A percentile compares a stretch with the other conserved stretches of the same genome.
Conservation (phyloP, 108 stramenopile species). For the Cyclostephanos invisitatus region DNA sequence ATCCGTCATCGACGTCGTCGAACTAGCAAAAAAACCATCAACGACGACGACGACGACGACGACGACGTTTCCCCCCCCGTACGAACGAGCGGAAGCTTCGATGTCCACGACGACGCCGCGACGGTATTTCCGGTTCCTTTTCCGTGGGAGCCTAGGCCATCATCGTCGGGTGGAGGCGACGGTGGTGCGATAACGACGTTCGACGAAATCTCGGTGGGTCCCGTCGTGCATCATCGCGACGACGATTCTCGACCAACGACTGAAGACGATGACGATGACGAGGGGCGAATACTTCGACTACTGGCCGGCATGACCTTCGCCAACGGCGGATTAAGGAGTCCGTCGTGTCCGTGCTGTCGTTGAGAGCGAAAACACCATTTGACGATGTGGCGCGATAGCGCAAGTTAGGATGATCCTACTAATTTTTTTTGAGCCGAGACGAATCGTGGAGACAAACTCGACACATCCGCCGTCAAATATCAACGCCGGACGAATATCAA, state of each 20-base stretch:
- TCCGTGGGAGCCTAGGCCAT: conserved; percentile 18
- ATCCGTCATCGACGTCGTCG: neutral
- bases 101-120: neutral
- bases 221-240: too few relatives aligned
- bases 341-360: conserved; percentile 57
- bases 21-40: neutral
- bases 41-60: neutral
- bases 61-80: neutral
- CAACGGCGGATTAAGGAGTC: conserved; percentile 49
- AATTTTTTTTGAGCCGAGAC: too few relatives aligned
- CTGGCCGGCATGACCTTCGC: conserved; percentile 63
- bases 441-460: too few relatives aligned
- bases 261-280: neutral
- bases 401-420: too few relatives aligned
- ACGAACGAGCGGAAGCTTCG: neutral
- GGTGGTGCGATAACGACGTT: neutral
- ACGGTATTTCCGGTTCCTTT: conserved; percentile 1
- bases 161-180: too few relatives aligned
- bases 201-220: neutral
- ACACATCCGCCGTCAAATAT: too few relatives aligned
- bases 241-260: too few relatives aligned
- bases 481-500: too few relatives aligned
- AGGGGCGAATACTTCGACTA: conserved; percentile 21
- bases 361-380: neutral
- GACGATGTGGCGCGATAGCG: too few relatives aligned